phyloP scores from a whole-genome alignment of 2,329 filamentous ascomycete genomes.

The Diaporthe sp. region DNA sequence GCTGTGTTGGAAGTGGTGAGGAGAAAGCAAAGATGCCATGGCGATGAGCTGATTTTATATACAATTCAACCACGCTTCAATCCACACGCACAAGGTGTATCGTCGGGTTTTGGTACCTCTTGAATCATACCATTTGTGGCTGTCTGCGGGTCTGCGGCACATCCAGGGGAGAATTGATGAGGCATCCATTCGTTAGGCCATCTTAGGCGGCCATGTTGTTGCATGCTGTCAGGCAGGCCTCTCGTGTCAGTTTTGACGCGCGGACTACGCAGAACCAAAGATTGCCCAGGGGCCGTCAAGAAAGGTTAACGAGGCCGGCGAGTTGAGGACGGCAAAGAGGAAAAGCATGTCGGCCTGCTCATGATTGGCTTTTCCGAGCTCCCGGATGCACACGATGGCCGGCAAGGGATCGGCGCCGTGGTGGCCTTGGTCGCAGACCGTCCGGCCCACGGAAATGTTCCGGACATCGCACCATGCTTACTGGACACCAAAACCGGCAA shows the following conservation, averaged over 20 bases:
- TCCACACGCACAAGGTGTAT: background rate
- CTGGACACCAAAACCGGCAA: background rate
- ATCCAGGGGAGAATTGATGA: background rate
- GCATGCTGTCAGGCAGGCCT: background rate
- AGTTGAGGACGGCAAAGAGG: background rate
- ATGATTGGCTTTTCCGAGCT: background rate
- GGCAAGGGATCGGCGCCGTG: background rate
- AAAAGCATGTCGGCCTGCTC: too few species aligned
- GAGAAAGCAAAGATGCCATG: background rate
- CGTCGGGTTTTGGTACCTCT: background rate
- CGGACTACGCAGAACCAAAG: background rate
- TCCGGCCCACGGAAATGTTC: background rate
- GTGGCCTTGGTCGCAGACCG: background rate
- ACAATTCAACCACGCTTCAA: too few species aligned
- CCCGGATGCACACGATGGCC: background rate
- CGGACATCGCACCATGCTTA: conserved; percentile 22
- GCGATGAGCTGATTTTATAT: background rate
- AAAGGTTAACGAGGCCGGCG: background rate
- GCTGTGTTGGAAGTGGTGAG: conserved; percentile 1
- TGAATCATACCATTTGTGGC: background rate
- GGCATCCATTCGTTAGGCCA: background rate
- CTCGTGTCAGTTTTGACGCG: too few species aligned
- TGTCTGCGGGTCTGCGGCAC: background rate
- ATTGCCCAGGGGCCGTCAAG: background rate
- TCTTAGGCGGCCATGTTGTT: background rate